Evolutionary conservation across 2,329 filamentous ascomycete species (phyloP).

Genomic region (Xylaria sp.): DNA sequence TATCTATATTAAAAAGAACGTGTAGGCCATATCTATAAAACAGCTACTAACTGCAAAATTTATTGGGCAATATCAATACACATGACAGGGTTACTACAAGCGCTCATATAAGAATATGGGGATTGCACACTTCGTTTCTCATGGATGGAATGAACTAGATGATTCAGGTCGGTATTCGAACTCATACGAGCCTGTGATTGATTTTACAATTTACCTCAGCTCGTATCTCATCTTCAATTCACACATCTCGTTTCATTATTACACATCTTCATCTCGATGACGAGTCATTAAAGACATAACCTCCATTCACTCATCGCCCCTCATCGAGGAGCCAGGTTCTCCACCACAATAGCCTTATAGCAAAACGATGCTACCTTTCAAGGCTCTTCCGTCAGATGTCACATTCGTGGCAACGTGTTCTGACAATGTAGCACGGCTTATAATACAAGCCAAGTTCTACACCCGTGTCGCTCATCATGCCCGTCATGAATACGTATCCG

Average conservation of each 20-base stretch:
- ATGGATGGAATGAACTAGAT: not conserved
- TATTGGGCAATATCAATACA: not conserved
- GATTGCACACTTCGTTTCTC: not conserved
- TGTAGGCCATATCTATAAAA: not conserved
- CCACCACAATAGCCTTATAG: not conserved
- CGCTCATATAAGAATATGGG: not conserved
- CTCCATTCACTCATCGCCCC: not conserved
- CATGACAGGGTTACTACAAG: not conserved
- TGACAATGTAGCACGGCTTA: not conserved
- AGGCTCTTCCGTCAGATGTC: not conserved
- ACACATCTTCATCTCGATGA: conserved; percentile 3
- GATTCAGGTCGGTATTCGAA: not conserved
- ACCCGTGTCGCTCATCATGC: not conserved
- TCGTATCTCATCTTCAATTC: conserved; percentile 17
- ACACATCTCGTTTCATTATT: conserved; percentile 2
- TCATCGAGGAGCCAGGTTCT: not conserved
- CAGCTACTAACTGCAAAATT: not conserved
- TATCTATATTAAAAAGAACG: not conserved
- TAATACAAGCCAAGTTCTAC: not conserved
- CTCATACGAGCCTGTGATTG: not conserved
- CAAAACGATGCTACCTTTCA: not conserved
- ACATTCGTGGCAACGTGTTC: not conserved
- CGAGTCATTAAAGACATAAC: not conserved
- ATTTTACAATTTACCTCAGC: conserved; percentile 11
- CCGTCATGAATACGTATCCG: not conserved